These are phyloP conservation scores for Scleromitrula shiraiana DNA, from an alignment of 2,329 filamentous ascomycete genomes.

Conservation along the genomic window DNA sequence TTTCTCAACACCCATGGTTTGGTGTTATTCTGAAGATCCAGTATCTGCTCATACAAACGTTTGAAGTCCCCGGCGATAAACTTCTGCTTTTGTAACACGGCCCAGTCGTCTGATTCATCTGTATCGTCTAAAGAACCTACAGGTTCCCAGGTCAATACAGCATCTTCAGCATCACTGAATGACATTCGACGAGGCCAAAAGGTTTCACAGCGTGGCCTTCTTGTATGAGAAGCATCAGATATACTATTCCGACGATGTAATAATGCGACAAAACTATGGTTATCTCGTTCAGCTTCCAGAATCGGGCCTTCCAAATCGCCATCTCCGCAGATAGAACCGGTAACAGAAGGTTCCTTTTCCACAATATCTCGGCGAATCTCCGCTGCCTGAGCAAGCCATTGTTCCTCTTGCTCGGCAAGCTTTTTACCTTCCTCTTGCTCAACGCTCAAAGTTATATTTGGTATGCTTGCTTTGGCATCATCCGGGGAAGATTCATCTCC, in stretches of 20 bases:
- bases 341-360: slow-evolving; percentile 43
- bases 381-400: slow-evolving; percentile 31
- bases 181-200: slow-evolving; percentile 66
- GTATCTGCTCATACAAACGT: slow-evolving; percentile 45
- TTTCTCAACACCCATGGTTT: slow-evolving; percentile 54
- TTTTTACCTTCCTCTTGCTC: slow-evolving; percentile 16
- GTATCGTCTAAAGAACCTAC: slow-evolving; percentile 36
- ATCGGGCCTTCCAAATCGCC: slow-evolving; percentile 49
- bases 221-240: slow-evolving; percentile 29
- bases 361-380: slow-evolving; percentile 38
- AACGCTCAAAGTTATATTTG: slow-evolving; percentile 1
- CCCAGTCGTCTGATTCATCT: slow-evolving; percentile 24
- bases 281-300: slow-evolving; percentile 40
- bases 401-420: slow-evolving; percentile 19
- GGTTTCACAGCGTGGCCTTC: slow-evolving; percentile 41
- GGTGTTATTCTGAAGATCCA: slow-evolving; percentile 43
- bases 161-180: slow-evolving; percentile 68
- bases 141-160: slow-evolving; percentile 59
- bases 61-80: slow-evolving; percentile 46
- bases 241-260: slow-evolving; percentile 58
- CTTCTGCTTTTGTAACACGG: slow-evolving; percentile 30
- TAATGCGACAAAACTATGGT: slow-evolving; percentile 37
- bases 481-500: slow-evolving; percentile 13
- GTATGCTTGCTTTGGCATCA: slow-evolving; percentile 10
- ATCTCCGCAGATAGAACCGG: slow-evolving; percentile 52